Base-by-base conservation (phyloP, 192 early-diverging fungal species). In the Backusella tarrabulga region DNA sequence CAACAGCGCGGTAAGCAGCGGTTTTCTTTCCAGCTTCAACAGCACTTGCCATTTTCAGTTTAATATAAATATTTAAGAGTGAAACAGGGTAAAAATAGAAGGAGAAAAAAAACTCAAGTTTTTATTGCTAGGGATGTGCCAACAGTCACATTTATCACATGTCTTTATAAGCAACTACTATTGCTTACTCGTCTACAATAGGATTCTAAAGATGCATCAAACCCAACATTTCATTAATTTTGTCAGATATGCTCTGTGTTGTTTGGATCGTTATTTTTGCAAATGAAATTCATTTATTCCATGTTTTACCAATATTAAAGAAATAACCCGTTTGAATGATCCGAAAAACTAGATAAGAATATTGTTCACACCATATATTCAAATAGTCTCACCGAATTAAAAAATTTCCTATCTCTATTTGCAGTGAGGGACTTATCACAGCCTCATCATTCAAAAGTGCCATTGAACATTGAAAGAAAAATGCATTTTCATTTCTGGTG, bases 1-100 rank as follows among this genome's bases (percentile, higher is more conserved):
- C 95, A 21, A 98, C 93, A 26, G 95, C 97, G 32, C 89, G 87
- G 84, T 90, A 94, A n/a, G 95, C 96, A 8, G 97, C 97, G 50
- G 85, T 86, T 68, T 90, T 86, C 81, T 98, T 98, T 38, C 94
- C 92, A 86, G 86, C 80, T 81, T 93, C 93, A 36, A 91, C 81
- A 70, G 86, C 52, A 72, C 69, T 72, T 40, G 76, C n/a, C 76
- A 72, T 72, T 63, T 63, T 63, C 11, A 63, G 21, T 63, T 26
- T 63, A 63, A 63, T 1, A 23, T 60, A 17, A 74, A 34, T 35
- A 23, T 63, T 67, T 14, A 29, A 17, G 35, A 76, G 68, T 36
- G 34, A 68, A 14, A n/a, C 34, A 56, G 34, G 23, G 19, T 19
- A 50, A 50, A 44, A 50, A 76, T 26, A 15, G 66, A 75, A 75